Percentiles rank a stretch among this genome's conserved stretches.
Evolutionary conservation across 495 filamentous ascomycete species (phyloP).

Genomic region (Beverwykella pulmonaria): DNA sequence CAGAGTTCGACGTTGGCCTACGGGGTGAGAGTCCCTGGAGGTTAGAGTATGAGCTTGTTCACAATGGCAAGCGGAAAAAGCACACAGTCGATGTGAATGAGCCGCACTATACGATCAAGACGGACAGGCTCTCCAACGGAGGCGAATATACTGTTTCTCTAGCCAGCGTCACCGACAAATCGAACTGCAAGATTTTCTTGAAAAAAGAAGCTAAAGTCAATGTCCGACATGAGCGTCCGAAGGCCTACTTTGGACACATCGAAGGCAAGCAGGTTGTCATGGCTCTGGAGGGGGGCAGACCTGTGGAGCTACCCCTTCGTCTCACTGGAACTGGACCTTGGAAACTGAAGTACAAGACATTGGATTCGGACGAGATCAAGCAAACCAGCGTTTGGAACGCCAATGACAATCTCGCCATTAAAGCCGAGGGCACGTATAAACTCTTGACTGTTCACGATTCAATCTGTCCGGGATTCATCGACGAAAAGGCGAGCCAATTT

Average conservation of each 20-base stretch:
- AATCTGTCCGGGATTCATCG: constrained; percentile 77
- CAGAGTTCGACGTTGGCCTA: constrained; percentile 70
- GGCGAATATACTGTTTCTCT: constrained; percentile 86
- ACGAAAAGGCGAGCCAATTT: constrained; percentile 70
- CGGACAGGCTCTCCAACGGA: constrained; percentile 69
- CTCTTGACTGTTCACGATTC: constrained; percentile 74
- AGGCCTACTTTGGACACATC: constrained; percentile 77
- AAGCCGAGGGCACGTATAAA: constrained; percentile 71
- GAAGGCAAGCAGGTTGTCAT: constrained; percentile 72
- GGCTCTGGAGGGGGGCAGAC: constrained; percentile 69
- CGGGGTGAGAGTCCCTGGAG: constrained; percentile 81
- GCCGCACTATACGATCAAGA: constrained; percentile 67
- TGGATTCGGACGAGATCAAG: constrained; percentile 17
- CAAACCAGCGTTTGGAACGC: constrained; percentile 53
- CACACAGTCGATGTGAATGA: constrained; percentile 64
- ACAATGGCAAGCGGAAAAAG: constrained; percentile 79
- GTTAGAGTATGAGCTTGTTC: constrained; percentile 92
- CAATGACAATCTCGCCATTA: constrained; percentile 72
- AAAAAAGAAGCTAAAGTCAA: constrained; percentile 79
- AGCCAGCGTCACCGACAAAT: constrained; percentile 80
- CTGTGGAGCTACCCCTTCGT: constrained; percentile 74
- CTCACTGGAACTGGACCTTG: constrained; percentile 83
- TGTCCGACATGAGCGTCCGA: constrained; percentile 83
- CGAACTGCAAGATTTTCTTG: constrained; percentile 79
- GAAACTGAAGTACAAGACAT: constrained; percentile 64